Base-by-base conservation (phyloP, 1,139 yeast genomes). In the Arxiozyma telluris region DNA sequence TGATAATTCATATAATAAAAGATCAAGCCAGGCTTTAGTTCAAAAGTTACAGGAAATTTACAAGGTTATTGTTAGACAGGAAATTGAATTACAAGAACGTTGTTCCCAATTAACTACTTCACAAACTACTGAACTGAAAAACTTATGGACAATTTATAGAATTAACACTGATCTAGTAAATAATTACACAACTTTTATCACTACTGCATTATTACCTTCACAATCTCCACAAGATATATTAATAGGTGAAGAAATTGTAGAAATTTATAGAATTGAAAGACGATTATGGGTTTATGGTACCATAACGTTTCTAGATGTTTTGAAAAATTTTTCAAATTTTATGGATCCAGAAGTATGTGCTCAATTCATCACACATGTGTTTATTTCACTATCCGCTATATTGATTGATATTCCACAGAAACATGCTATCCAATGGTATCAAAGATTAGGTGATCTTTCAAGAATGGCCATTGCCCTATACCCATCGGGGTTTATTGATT, bases 211-310 rank as follows among this genome's bases (percentile, higher is more conserved):
- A 56, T 79, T 84, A 53, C 89, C 90, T 12, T 83, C 85, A 49
- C 83, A 82, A 66, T 82, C 90, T 0, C 62, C 60, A 47, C 68
- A 66, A 46, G 71, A 68, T 53, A 56, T 66, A 12, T 51, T 62
- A 22, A 66, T 69, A 51, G 91, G 93, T 2, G 82, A 81, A 63
- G 86, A 84, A 60, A 80, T 85, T 48, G 87, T 85, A 9, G 85
- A 84, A 59, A 78, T 84, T 49, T 86, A 86, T 67, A 81, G 88
- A 66, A 84, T 86, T 50, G 87, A 87, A 44, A 74, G 91, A 60
- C 73, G 93, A 61, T 76, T 86, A 76, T 86, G 93, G 93, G 91
- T 86, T 11, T 86, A 85, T 66, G 94, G 94, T 23, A 81, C 87
- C 8, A 90, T 86, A 23, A 88, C 84, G 39, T 84, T 85, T 60